Conservation (phyloP, 192 early-diverging fungal species). For the Backusella psychrophila region DNA sequence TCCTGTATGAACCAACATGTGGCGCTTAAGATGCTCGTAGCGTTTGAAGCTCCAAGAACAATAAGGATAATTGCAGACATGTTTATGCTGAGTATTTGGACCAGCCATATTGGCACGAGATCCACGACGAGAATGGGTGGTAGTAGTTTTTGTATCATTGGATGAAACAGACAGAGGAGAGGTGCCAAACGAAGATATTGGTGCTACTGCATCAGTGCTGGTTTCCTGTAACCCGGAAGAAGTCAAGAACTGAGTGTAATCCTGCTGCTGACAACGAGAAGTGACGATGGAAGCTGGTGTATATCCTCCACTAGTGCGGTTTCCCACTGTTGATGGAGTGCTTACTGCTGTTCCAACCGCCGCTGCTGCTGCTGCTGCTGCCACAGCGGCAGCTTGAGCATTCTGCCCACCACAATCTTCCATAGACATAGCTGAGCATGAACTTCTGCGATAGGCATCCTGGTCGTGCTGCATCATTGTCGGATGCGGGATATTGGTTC, state of each 20-base stretch:
- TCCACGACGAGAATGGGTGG: neutral
- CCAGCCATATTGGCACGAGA: slow-evolving; percentile 18
- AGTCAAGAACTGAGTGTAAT: slow-evolving; percentile 21
- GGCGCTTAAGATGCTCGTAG: slow-evolving; percentile 79
- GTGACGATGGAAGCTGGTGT: neutral
- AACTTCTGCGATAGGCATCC: slow-evolving; percentile 26
- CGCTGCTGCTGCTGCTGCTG: slow-evolving; percentile 27
- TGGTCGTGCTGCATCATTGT: slow-evolving; percentile 16
- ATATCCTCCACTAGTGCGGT: neutral
- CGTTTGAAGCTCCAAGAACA: slow-evolving; percentile 69
- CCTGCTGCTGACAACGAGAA: neutral
- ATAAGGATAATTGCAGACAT: slow-evolving; percentile 45
- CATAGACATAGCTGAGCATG: slow-evolving; percentile 29
- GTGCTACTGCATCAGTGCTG: neutral
- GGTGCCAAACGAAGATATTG: neutral
- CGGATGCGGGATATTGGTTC: slow-evolving; percentile 19
- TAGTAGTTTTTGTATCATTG: neutral
- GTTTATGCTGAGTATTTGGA: slow-evolving; percentile 33
- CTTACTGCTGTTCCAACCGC: slow-evolving; percentile 12
- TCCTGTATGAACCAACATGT: slow-evolving; percentile 76
- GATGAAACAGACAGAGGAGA: neutral
- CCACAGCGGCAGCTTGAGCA: neutral
- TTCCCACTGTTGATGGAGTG: slow-evolving; percentile 15
- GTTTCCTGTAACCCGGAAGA: slow-evolving; percentile 8
- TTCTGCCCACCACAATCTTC: slow-evolving; percentile 15